Conservation (phyloP, 2,329 filamentous ascomycete genomes). For the Cytospora schulzeri region DNA sequence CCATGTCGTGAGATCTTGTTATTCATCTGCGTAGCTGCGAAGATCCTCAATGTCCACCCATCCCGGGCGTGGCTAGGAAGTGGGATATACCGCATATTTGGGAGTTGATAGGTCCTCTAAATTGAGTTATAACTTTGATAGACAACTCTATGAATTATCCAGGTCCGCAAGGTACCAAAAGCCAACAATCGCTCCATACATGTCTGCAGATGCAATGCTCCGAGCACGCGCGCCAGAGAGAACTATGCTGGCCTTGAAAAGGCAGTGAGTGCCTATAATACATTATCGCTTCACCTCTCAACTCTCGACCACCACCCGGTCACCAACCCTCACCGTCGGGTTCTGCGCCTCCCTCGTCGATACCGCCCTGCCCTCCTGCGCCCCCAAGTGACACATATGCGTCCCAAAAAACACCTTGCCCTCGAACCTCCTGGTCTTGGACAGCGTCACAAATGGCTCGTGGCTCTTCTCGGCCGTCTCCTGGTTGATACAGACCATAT, state of each 20-base stretch:
- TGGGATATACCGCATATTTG: not conserved
- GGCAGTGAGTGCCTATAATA: no score
- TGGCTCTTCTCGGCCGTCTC: constrained; percentile 73
- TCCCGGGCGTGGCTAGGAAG: not conserved
- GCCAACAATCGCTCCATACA: no score
- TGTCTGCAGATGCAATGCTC: no score
- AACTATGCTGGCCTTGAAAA: no score
- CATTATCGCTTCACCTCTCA: not conserved
- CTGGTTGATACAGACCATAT: constrained; percentile 96
- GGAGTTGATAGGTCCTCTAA: not conserved
- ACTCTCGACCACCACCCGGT: constrained; percentile 40
- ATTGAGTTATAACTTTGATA: not conserved
- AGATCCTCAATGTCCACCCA: not conserved
- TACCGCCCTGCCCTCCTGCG: not conserved
- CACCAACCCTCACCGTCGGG: constrained; percentile 54
- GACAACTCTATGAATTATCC: not conserved
- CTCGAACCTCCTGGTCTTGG: constrained; percentile 80
- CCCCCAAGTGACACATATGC: constrained; percentile 64
- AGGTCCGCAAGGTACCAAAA: not conserved
- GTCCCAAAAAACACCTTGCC: constrained; percentile 89
- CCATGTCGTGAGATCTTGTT: not conserved
- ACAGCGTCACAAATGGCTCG: constrained; percentile 86
- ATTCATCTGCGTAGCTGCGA: not conserved
- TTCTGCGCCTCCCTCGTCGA: constrained; percentile 37
- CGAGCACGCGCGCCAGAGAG: no score